These are phyloP conservation scores for Suillus tomentosus DNA, from an alignment of 768 basidiomycete genomes.

Conservation along the genomic window DNA sequence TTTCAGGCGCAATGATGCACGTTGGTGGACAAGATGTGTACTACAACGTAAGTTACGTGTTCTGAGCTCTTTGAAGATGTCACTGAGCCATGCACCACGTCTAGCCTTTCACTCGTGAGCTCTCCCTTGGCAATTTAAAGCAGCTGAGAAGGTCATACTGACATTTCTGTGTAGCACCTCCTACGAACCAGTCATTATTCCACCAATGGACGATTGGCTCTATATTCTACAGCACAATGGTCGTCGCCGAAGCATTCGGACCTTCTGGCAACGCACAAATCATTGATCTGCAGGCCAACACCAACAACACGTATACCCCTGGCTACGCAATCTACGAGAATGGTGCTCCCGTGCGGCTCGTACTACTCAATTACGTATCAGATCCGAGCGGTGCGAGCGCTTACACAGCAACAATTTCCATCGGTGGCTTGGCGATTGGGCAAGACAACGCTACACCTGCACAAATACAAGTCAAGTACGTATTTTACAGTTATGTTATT, in stretches of 20 bases:
- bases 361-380: slow-evolving; percentile 50
- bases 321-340: slow-evolving; percentile 72
- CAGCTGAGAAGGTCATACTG: neutral
- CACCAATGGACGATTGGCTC: slow-evolving; percentile 44
- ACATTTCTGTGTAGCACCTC: slow-evolving; percentile 36
- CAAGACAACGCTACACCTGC: slow-evolving; percentile 21
- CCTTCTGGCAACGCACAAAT: slow-evolving; percentile 37
- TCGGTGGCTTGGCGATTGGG: slow-evolving; percentile 28
- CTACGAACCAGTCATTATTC: slow-evolving; percentile 39
- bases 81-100: neutral
- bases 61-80: slow-evolving; percentile 1
- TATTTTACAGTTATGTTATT: neutral
- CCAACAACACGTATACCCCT: slow-evolving; percentile 35
- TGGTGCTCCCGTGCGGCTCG: slow-evolving; percentile 44
- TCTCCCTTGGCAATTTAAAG: neutral
- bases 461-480: slow-evolving; percentile 35
- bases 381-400: slow-evolving; percentile 43
- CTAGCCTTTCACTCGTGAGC: slow-evolving; percentile 51
- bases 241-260: slow-evolving; percentile 41
- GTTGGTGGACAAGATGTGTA: slow-evolving; percentile 49
- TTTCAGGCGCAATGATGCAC: slow-evolving; percentile 49
- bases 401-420: slow-evolving; percentile 37
- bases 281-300: slow-evolving; percentile 34
- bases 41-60: slow-evolving; percentile 47
- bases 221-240: slow-evolving; percentile 41